A percentile compares a stretch with the other conserved stretches of the same genome.
Conservation (phyloP, 2,329 filamentous ascomycete species). For the Diaporthe sp. region DNA sequence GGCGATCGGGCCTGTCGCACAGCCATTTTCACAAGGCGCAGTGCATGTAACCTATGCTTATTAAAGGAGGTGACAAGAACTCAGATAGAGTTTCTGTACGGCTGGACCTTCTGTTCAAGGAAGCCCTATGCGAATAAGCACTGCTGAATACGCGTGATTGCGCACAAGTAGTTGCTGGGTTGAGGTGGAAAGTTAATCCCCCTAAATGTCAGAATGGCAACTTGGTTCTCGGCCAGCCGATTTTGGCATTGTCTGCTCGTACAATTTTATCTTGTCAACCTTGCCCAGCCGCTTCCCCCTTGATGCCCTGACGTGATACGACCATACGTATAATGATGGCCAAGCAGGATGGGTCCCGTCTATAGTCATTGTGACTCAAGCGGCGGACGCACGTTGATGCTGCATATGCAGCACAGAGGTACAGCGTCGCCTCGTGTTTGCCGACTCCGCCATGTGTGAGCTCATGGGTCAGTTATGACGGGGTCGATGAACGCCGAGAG, state of each 20-base stretch:
- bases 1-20: neutral
- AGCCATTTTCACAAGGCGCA: neutral
- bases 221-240: neutral
- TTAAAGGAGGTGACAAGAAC: neutral
- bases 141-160: neutral
- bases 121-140: neutral
- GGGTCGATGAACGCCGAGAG: too few relatives aligned
- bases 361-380: neutral
- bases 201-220: too few relatives aligned
- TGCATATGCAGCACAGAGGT: neutral
- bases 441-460: neutral
- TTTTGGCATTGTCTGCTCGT: too few relatives aligned
- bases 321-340: neutral
- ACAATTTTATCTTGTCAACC: neutral
- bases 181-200: neutral
- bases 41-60: neutral
- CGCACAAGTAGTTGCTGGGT: neutral
- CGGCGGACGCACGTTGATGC: neutral
- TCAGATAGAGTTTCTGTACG: neutral
- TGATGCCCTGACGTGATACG: neutral
- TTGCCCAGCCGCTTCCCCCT: neutral
- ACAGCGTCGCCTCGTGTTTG: neutral
- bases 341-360: neutral
- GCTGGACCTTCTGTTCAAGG: neutral
- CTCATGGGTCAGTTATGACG: too few relatives aligned